Evolutionary conservation across 83 land plant genomes (phyloP).

Genomic region (Diphasiastrum complanatum): DNA sequence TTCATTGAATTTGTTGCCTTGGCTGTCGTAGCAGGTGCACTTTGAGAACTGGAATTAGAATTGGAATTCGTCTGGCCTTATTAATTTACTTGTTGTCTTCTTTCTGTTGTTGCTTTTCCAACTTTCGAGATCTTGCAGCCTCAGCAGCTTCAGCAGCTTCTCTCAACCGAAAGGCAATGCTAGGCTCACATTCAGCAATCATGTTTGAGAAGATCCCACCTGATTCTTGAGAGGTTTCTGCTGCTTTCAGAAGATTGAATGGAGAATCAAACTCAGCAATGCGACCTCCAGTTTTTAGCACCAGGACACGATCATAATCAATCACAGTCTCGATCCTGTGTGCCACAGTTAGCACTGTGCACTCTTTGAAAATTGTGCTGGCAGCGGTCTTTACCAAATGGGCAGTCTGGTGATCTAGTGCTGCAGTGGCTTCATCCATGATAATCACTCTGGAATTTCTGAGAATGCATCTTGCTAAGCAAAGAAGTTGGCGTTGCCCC

Average conservation of each 20-base stretch:
- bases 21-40: no score
- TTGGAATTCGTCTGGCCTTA: no score
- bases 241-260: conserved; percentile 21
- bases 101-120: no score
- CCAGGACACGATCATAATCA: conserved; percentile 31
- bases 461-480: no score
- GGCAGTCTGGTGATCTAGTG: conserved; percentile 34
- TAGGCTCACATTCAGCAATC: conserved; percentile 13
- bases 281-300: conserved; percentile 27
- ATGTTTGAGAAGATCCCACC: conserved; percentile 17
- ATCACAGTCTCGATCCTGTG: conserved; percentile 35
- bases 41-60: no score
- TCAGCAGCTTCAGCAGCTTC: conserved; percentile 25
- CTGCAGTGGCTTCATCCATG: conserved; percentile 41
- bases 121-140: no score
- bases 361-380: conserved; percentile 19
- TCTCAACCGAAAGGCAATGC: conserved; percentile 16
- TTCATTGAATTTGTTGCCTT: no score
- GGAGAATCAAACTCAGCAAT: conserved; percentile 29
- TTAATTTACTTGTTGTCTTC: no score
- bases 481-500: no score
- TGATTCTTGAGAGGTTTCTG: not conserved
- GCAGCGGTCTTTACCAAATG: conserved; percentile 26
- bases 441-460: conserved; percentile 33
- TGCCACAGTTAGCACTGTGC: conserved; percentile 35